Conservation (phyloP, 1,139 yeast species). For the Scheffersomyces lignicola region DNA sequence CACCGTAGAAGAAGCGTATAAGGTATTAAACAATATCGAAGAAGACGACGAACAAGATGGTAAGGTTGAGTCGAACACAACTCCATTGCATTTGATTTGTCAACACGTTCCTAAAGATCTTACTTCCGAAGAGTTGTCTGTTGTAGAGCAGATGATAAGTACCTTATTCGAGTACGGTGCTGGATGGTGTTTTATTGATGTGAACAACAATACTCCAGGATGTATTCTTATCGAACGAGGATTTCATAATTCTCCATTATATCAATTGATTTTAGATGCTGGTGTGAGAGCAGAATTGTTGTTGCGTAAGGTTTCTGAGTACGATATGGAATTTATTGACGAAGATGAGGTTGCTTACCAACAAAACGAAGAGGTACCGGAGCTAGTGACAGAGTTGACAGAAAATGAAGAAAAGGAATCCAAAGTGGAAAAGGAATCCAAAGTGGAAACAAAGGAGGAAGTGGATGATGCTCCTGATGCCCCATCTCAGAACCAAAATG, state of each 20-base stretch:
- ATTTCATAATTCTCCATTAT: conserved; percentile 44
- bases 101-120: conserved; percentile 50
- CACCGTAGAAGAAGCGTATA: conserved; percentile 73
- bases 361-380: conserved; percentile 16
- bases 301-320: conserved; percentile 69
- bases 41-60: conserved; percentile 26
- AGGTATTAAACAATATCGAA: conserved; percentile 44
- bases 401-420: conserved; percentile 17
- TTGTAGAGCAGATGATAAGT: conserved; percentile 58
- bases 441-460: conserved; percentile 9
- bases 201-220: conserved; percentile 72
- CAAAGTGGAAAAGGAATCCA: conserved; percentile 15
- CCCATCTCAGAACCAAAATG: conserved; percentile 63
- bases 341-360: conserved; percentile 25
- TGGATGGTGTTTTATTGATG: conserved; percentile 80
- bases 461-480: conserved; percentile 32
- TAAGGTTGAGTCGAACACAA: conserved; percentile 53
- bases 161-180: conserved; percentile 82
- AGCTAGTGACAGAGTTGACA: conserved; percentile 13
- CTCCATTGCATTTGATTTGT: conserved; percentile 74
- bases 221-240: conserved; percentile 60
- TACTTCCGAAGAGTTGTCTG: conserved; percentile 41
- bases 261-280: conserved; percentile 66
- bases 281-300: conserved; percentile 90
- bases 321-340: conserved; percentile 44